Evolutionary conservation across 2,329 filamentous ascomycete species (phyloP), one percentile per base, ranked within the genome.

Genomic region (Metarhizium guizhouense): DNA sequence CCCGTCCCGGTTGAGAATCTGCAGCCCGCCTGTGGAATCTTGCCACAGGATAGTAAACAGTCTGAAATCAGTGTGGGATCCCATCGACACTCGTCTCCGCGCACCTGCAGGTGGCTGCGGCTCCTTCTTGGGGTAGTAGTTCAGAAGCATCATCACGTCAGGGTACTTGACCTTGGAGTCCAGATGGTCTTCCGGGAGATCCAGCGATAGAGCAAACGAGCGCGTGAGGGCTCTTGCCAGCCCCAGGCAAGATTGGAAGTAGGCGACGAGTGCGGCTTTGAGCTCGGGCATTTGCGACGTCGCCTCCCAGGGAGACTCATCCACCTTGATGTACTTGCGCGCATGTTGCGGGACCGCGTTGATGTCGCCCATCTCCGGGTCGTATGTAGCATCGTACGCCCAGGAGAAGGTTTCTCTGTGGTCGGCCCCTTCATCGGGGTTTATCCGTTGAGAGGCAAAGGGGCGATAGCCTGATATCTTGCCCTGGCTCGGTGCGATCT

Each of bases 121-220:
- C 40, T 43, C 49, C 29, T 20, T 40, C 34, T 18, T 20, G 1
- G 67, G 69, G 57, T 73, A 73, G 57, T 72, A 72, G 57, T 76
- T 76, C 48, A 76, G 63, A 3, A 68, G 72, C 20, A 71, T 63
- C 6, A 70, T 67, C 6, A 70, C 71, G 40, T 74, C 80, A 0
- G 82, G 82, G 58, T 79, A 74, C 0, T 73, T 76, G 20, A 77
- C 75, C 54, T 81, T 76, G 2, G 68, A 66, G 58, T 84, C 80
- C 62, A 84, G 84, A 54, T 78, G 77, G 43, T 74, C 62, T 61
- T 85, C 81, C 0, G 74, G 71, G 4, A 84, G 67, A 10, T 74
- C 73, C 2, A 84, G 70, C 5, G 75, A 76, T 3, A 85, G 68
- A 0, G 82, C 80, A 60, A 85, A 82, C 6, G 75, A 67, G 4